Percentiles rank a stretch among this genome's conserved stretches.
Conservation (phyloP, 2,329 filamentous ascomycete species). For the Xenoacremonium recifei region DNA sequence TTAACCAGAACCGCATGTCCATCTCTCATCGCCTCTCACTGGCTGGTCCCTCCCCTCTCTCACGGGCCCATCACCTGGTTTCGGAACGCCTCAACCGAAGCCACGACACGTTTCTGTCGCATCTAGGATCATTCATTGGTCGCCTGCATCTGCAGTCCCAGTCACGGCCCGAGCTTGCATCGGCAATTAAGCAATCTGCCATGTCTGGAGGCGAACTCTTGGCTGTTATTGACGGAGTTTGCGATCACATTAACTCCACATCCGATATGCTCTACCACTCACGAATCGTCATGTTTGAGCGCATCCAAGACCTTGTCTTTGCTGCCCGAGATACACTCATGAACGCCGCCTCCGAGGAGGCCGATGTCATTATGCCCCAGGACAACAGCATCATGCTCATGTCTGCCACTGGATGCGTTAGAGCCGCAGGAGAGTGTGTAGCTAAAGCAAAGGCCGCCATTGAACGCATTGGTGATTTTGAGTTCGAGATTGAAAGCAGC, state of each 20-base stretch:
- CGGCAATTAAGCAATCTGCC: slow-evolving; percentile 81
- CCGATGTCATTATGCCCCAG: slow-evolving; percentile 77
- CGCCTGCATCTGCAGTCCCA: slow-evolving; percentile 88
- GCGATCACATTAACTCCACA: slow-evolving; percentile 70
- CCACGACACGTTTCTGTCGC: slow-evolving; percentile 86
- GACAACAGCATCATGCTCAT: slow-evolving; percentile 73
- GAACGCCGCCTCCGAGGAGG: slow-evolving; percentile 65
- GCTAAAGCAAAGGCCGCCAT: slow-evolving; percentile 82
- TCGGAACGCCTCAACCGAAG: slow-evolving; percentile 77
- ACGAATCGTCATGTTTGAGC: slow-evolving; percentile 74
- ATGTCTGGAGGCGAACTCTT: slow-evolving; percentile 78
- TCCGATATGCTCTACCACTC: slow-evolving; percentile 66
- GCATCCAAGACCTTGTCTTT: slow-evolving; percentile 76
- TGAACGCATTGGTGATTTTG: slow-evolving; percentile 87
- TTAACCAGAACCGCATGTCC: slow-evolving; percentile 46
- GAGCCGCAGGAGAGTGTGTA: slow-evolving; percentile 87
- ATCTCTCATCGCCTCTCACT: slow-evolving; percentile 76
- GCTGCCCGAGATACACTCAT: slow-evolving; percentile 78
- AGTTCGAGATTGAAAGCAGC: slow-evolving; percentile 68
- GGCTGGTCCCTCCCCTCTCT: slow-evolving; percentile 62
- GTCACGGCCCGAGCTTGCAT: slow-evolving; percentile 77
- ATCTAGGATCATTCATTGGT: slow-evolving; percentile 91
- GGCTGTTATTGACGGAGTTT: slow-evolving; percentile 77
- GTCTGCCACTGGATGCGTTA: slow-evolving; percentile 84
- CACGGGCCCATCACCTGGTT: slow-evolving; percentile 69